Percentiles rank a stretch among this genome's conserved stretches.
Evolutionary conservation across 1,284 basidiomycete species (phyloP).

Genomic region (Irpex rosettiformis): DNA sequence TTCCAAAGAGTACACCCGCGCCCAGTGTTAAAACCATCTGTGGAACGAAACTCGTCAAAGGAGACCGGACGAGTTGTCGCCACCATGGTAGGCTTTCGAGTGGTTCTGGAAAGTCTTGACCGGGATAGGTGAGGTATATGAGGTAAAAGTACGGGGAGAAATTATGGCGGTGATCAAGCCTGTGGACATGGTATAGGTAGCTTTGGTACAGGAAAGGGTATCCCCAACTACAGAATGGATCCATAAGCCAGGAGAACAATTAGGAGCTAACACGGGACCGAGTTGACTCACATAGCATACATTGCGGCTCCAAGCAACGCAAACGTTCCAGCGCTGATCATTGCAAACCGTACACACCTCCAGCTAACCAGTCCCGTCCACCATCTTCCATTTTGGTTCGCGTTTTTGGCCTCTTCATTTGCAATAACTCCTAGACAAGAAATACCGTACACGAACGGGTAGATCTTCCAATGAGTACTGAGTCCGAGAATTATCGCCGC

Average conservation of each 20-base stretch:
- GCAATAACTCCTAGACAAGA: slow-evolving; percentile 71
- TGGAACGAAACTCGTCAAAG: slow-evolving; percentile 69
- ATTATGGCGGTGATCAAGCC: slow-evolving; percentile 96
- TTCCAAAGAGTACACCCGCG: slow-evolving; percentile 63
- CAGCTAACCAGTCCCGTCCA: slow-evolving; percentile 45
- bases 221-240: slow-evolving; percentile 71
- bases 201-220: slow-evolving; percentile 89
- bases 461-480: slow-evolving; percentile 93
- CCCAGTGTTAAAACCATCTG: slow-evolving; percentile 69
- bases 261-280: slow-evolving; percentile 17
- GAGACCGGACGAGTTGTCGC: slow-evolving; percentile 50
- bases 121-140: slow-evolving; percentile 79
- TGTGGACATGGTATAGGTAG: slow-evolving; percentile 89
- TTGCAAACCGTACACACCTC: slow-evolving; percentile 64
- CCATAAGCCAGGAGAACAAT: slow-evolving; percentile 3
- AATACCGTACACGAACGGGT: slow-evolving; percentile 88
- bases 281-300: slow-evolving; percentile 67
- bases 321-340: slow-evolving; percentile 71
- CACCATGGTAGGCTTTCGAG: slow-evolving; percentile 39
- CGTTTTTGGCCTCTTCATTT: slow-evolving; percentile 18
- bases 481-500: slow-evolving; percentile 76
- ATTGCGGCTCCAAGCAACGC: slow-evolving; percentile 59
- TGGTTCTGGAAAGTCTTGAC: slow-evolving; percentile 22
- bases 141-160: slow-evolving; percentile 97
- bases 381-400: slow-evolving; percentile 17